Evolutionary conservation across 306 rosid genomes (phyloP), one percentile per base, ranked within the genome.

Genomic region (Hylodesmum podocarpum): DNA sequence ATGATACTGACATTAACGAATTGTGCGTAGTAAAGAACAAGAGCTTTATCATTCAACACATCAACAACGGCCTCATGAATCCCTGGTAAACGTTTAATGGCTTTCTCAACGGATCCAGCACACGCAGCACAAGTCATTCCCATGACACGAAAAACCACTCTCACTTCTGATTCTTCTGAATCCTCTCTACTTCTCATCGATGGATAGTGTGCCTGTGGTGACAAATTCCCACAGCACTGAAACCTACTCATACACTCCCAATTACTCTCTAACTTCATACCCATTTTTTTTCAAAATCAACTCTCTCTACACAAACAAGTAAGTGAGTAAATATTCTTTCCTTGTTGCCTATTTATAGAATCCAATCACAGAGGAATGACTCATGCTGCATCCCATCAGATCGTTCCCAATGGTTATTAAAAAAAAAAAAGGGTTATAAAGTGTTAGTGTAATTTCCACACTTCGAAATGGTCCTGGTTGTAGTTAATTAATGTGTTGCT

Each of bases 111-210:
- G 0, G 93, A 90, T 25, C 89, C 91, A 16, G 96, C 94, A 8
- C 96, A 91, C 0, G 96, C 97, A n/a, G 88, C 76, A 44, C 98
- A 90, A 0, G 88, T 94, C 94, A 94, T 90, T 47, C 97, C 97
- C 31, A 28, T 4, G 15, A 94, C 93, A 0, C 72, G 21, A 25
- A 94, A 84, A 53, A 90, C 85, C 18, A 86, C 91, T 86, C 70
- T 88, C 0, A 58, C 78, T 28, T 88, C 89, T 2, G 79, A 31
- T 1, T 81, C 82, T 68, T 50, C 68, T 28, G 31, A 24, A 15
- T 47, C 41, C 34, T 61, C 37, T 46, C 22, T 16, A 69, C 57
- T 66, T 65, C 19, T 87, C 86, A 84, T 80, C 19, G 91, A 84
- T 0, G 94, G 91, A 24, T 91, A 89, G 91, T 86, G 96, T 9